Conservation (phyloP, 2,329 filamentous ascomycete species). For the Fusarium mundagurra region DNA sequence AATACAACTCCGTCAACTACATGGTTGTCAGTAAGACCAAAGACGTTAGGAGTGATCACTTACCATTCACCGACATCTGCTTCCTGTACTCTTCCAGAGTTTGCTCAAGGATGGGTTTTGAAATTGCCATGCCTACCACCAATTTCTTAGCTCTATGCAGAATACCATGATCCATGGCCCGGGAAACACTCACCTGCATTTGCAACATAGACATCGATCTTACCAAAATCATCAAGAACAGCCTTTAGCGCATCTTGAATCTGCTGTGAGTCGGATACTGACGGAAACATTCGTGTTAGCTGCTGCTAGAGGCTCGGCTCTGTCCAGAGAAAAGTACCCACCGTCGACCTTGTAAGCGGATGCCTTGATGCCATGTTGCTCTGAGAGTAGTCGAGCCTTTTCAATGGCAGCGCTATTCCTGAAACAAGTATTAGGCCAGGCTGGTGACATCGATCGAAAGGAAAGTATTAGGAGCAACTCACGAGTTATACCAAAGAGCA, state of each 20-base stretch:
- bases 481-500: slow-evolving; percentile 49
- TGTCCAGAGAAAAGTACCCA: slow-evolving; percentile 4
- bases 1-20: slow-evolving; percentile 60
- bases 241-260: slow-evolving; percentile 27
- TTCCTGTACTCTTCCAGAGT: slow-evolving; percentile 60
- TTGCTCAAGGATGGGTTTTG: slow-evolving; percentile 64
- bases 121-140: slow-evolving; percentile 47
- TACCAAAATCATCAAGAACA: slow-evolving; percentile 40
- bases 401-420: slow-evolving; percentile 49
- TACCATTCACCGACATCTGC: slow-evolving; percentile 65
- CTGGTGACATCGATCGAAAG: rapidly evolving
- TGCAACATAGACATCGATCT: slow-evolving; percentile 40
- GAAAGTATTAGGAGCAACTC: neutral
- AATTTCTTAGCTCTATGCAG: neutral
- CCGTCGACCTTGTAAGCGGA: slow-evolving; percentile 56
- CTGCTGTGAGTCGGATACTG: slow-evolving; percentile 53
- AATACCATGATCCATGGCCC: neutral
- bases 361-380: slow-evolving; percentile 49
- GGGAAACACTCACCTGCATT: slow-evolving; percentile 41
- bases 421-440: neutral
- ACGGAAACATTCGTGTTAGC: neutral
- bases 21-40: neutral
- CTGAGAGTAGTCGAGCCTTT: slow-evolving; percentile 48
- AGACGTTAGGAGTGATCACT: neutral
- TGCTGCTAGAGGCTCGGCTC: neutral